Evolutionary conservation across 768 basidiomycete species (phyloP).

Genomic region (Terana coerulea): DNA sequence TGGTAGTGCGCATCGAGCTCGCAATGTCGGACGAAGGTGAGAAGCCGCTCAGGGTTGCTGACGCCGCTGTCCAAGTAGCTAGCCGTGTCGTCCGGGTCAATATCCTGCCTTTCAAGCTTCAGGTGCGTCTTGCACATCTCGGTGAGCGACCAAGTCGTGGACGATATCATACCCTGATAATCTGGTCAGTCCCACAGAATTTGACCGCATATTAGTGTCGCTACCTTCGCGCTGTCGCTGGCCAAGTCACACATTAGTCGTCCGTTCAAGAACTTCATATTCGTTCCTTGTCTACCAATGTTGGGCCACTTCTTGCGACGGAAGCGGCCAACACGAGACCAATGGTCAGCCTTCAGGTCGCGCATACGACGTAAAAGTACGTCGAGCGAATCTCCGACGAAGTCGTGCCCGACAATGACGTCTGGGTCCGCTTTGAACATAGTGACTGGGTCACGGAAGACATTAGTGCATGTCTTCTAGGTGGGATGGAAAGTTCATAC

Average conservation of each 20-base stretch:
- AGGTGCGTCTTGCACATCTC: slow-evolving; percentile 96
- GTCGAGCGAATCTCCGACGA: slow-evolving; percentile 85
- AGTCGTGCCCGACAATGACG: slow-evolving; percentile 92
- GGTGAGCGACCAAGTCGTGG: slow-evolving; percentile 96
- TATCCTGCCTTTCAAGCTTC: slow-evolving; percentile 83
- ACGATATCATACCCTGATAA: slow-evolving; percentile 88
- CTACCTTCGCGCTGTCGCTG: slow-evolving; percentile 90
- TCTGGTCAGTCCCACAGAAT: neutral
- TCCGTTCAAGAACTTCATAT: slow-evolving; percentile 79
- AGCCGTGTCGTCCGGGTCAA: slow-evolving; percentile 93
- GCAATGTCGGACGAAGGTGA: slow-evolving; percentile 90
- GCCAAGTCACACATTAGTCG: slow-evolving; percentile 89
- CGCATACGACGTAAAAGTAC: slow-evolving; percentile 88
- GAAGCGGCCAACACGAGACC: slow-evolving; percentile 92
- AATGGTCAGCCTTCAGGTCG: slow-evolving; percentile 87
- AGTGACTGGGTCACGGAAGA: slow-evolving; percentile 43
- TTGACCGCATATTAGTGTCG: neutral
- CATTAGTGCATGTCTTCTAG: slow-evolving; percentile 1
- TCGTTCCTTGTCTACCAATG: slow-evolving; percentile 79
- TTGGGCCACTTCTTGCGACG: slow-evolving; percentile 78
- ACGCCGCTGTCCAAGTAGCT: slow-evolving; percentile 84
- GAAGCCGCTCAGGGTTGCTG: slow-evolving; percentile 67
- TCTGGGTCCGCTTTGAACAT: slow-evolving; percentile 91
- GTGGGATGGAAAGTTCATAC: slow-evolving; percentile 34
- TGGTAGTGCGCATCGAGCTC: slow-evolving; percentile 96